Evolutionary conservation across 805 yeast genomes (phyloP).

Genomic region (Pichia cabralensis): DNA sequence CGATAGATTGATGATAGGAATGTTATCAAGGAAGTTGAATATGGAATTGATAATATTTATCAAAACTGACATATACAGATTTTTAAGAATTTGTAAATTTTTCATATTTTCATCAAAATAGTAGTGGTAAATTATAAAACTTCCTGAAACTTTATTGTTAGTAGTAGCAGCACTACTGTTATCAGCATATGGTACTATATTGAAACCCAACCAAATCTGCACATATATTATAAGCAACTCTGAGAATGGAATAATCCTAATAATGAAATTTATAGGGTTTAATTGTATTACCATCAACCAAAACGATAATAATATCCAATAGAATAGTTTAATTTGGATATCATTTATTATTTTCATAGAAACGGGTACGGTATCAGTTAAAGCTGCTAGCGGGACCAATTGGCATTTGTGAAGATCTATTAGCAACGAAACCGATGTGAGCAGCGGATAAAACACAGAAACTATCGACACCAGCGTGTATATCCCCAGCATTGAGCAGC

Average conservation of each 20-base stretch:
- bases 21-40: not conserved
- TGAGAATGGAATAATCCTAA: conserved; percentile 45
- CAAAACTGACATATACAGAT: not conserved
- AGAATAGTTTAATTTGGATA: conserved; percentile 38
- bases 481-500: too few relatives aligned
- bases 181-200: conserved; percentile 20
- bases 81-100: not conserved
- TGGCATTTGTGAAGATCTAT: too few relatives aligned
- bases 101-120: conserved; percentile 7
- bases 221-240: conserved; percentile 36
- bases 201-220: conserved; percentile 52
- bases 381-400: not conserved
- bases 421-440: too few relatives aligned
- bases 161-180: not conserved
- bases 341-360: not conserved
- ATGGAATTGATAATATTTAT: not conserved
- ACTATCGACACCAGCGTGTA: too few relatives aligned
- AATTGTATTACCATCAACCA: conserved; percentile 14
- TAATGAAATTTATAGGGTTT: conserved; percentile 28
- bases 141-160: conserved; percentile 5
- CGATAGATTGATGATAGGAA: too few relatives aligned
- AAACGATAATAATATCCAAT: conserved; percentile 57
- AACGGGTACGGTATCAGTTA: conserved; percentile 6
- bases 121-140: conserved; percentile 8
- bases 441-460: too few relatives aligned